phyloP scores from a whole-genome alignment of 257 asterid genomes.

The Solanum gandarillasii region DNA sequence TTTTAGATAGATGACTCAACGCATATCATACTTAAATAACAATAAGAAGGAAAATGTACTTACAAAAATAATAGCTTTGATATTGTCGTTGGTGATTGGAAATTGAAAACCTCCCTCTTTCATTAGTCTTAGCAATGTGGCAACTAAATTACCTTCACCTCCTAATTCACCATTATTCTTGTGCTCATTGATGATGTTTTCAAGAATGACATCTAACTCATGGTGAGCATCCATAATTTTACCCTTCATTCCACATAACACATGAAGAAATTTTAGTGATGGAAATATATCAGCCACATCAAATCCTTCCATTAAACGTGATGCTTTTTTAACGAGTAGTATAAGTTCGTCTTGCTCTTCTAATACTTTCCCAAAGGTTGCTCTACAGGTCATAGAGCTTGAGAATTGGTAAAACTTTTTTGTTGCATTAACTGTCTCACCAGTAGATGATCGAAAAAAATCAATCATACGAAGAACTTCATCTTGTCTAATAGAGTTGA shows the following conservation, averaged over 20 bases:
- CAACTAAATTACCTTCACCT: not conserved
- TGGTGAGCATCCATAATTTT: not conserved
- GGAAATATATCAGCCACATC: not conserved
- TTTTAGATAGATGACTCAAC: no score
- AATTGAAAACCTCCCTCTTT: not conserved
- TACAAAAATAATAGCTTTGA: constrained; percentile 1
- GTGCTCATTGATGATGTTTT: not conserved
- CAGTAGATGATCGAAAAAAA: not conserved
- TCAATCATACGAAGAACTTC: not conserved
- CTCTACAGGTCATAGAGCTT: not conserved
- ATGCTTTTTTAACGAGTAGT: not conserved
- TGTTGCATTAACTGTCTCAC: not conserved
- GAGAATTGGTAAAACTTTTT: not conserved
- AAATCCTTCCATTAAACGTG: not conserved
- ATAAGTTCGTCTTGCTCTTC: not conserved
- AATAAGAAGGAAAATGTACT: not conserved
- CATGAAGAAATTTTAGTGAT: not conserved
- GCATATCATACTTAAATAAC: no score
- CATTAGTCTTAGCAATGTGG: not conserved
- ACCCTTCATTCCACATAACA: not conserved
- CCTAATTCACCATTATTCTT: not conserved
- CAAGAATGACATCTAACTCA: not conserved
- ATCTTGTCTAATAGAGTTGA: not conserved
- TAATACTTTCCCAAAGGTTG: not conserved
- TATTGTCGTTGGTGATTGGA: not conserved